Evolutionary conservation across 202 grass and related monocot genomes (phyloP).

Genomic region (Saccharum hybrid): DNA sequence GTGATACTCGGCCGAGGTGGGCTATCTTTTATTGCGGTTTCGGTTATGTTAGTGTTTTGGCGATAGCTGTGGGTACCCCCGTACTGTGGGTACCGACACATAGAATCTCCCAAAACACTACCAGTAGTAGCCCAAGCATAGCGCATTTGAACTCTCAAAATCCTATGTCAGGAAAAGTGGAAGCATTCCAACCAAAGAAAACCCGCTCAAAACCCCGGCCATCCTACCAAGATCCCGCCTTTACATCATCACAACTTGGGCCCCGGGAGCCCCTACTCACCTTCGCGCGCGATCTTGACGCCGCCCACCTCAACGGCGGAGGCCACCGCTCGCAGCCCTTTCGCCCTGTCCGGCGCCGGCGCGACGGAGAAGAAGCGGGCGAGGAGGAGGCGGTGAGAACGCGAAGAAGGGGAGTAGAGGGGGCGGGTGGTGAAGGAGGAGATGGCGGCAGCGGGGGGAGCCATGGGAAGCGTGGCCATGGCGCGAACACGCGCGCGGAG

Average conservation of each 20-base stretch:
- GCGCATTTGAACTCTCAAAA: background rate
- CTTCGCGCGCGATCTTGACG: constrained; percentile 76
- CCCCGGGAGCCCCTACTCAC: constrained; percentile 35
- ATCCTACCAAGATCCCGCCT: constrained; percentile 46
- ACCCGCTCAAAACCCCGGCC: background rate
- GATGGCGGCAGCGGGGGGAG: constrained; percentile 15
- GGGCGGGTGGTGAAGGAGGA: constrained; percentile 13
- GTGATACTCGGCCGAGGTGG: too few relatives aligned
- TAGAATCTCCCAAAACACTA: background rate
- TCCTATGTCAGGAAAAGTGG: background rate
- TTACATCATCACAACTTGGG: background rate
- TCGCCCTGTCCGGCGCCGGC: constrained; percentile 8
- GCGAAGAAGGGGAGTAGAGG: background rate
- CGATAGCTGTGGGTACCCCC: too few relatives aligned
- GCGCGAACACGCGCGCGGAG: constrained; percentile 53
- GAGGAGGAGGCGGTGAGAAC: constrained; percentile 31
- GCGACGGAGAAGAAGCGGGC: constrained; percentile 30
- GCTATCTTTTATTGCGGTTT: too few relatives aligned
- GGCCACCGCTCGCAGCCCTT: constrained; percentile 27
- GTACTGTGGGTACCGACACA: background rate
- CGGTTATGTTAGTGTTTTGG: too few relatives aligned
- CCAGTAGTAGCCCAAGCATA: background rate
- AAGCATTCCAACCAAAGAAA: constrained; percentile 1
- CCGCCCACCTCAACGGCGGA: constrained; percentile 74
- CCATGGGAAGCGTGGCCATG: constrained; percentile 61